Percentiles rank a stretch among this genome's conserved stretches.
Conservation (phyloP, 2,329 filamentous ascomycete species). For the Elsinoe ampelina region DNA sequence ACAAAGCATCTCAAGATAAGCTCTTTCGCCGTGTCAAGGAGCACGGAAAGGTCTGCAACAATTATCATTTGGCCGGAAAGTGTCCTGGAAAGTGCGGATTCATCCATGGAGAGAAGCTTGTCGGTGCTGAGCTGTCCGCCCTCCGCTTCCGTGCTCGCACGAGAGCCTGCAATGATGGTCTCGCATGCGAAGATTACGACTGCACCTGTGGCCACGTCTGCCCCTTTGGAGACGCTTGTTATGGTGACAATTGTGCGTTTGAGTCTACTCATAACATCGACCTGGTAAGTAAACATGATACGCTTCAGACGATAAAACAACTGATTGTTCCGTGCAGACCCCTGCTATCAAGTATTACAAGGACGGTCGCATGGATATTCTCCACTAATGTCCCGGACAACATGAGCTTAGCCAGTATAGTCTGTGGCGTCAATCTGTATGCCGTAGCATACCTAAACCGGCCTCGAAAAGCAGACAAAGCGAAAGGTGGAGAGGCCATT, state of each 20-base stretch:
- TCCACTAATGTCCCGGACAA: too few relatives aligned
- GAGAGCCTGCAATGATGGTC: constrained; percentile 29
- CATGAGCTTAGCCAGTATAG: too few relatives aligned
- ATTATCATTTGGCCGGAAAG: constrained; percentile 29
- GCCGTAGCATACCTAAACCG: background rate
- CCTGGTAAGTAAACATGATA: constrained; percentile 20
- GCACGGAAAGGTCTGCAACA: constrained; percentile 30
- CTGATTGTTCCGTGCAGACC: background rate
- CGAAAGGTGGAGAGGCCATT: background rate
- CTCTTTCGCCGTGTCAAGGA: constrained; percentile 23
- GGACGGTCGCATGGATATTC: background rate
- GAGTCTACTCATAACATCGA: constrained; percentile 33
- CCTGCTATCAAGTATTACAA: constrained; percentile 5
- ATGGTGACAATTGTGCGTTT: constrained; percentile 32
- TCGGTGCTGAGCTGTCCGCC: constrained; percentile 30
- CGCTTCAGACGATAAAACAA: background rate
- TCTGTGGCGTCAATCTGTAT: too few relatives aligned
- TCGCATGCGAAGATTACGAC: constrained; percentile 32
- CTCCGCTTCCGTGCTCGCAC: constrained; percentile 35
- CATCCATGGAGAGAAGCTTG: constrained; percentile 33
- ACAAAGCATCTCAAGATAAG: constrained; percentile 22
- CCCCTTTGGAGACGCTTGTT: constrained; percentile 28
- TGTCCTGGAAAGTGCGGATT: constrained; percentile 37
- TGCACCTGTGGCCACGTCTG: constrained; percentile 37
- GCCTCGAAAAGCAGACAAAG: background rate